Percentiles rank a stretch among this genome's conserved stretches.
Conservation (phyloP, 225 moss, liverwort and hornwort species). For the Polytrichum formosum region DNA sequence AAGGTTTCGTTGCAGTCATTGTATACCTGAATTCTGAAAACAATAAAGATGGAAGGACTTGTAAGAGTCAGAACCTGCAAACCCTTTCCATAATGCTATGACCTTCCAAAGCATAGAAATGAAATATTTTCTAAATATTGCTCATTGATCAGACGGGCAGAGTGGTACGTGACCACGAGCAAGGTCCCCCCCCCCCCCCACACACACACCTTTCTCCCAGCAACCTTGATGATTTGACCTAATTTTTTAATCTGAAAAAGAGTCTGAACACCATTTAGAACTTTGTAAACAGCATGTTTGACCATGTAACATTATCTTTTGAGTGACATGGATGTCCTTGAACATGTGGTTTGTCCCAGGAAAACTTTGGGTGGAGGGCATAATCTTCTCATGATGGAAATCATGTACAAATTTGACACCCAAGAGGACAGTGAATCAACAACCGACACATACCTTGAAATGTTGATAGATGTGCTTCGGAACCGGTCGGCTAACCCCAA, state of each 20-base stretch:
- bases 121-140: not conserved
- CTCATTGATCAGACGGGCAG: not conserved
- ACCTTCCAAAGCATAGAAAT: not conserved
- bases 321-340: no score
- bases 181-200: no score
- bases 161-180: no score
- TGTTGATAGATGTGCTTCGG: not conserved
- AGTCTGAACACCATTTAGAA: no score
- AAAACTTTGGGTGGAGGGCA: not conserved
- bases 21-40: conserved; percentile 8
- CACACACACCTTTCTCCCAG: no score
- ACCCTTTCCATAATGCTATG: not conserved
- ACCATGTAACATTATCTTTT: no score
- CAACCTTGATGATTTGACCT: no score
- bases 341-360: not conserved
- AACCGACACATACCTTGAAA: not conserved
- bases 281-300: no score
- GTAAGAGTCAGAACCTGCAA: not conserved
- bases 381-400: not conserved
- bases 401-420: not conserved
- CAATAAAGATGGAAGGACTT: not conserved
- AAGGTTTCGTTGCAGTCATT: not conserved
- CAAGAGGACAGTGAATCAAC: no score
- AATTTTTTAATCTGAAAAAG: no score
- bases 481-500: not conserved